Evolutionary conservation across 1,284 basidiomycete genomes (phyloP).

Genomic region (Amylostereum chailletii): DNA sequence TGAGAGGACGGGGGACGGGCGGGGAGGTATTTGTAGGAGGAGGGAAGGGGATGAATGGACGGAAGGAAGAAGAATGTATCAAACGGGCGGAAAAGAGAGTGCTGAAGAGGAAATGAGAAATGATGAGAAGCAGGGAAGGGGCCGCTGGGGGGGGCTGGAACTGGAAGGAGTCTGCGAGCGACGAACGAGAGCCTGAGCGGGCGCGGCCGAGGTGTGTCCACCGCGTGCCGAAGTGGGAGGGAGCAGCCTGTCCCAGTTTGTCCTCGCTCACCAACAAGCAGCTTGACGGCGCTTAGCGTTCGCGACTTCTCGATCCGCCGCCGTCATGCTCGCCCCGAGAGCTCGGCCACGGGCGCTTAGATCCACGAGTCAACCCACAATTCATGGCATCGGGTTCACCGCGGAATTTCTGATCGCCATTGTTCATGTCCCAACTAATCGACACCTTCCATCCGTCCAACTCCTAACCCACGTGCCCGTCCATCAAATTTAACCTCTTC

Average conservation of each 20-base stretch:
- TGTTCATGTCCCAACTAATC: background rate
- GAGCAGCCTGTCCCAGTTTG: too few relatives aligned
- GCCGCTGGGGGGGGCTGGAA: constrained; percentile 12
- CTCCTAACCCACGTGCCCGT: background rate
- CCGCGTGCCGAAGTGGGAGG: too few relatives aligned
- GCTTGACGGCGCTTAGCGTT: too few relatives aligned
- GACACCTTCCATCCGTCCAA: background rate
- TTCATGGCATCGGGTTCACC: background rate
- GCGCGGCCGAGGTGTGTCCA: too few relatives aligned
- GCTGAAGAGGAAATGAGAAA: background rate
- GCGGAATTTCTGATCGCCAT: background rate
- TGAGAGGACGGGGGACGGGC: background rate
- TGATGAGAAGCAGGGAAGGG: constrained; percentile 4
- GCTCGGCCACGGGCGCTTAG: too few relatives aligned
- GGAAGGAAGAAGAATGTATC: constrained; percentile 9
- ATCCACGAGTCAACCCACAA: background rate
- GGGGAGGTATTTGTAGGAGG: constrained; percentile 11
- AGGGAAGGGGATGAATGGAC: constrained; percentile 8
- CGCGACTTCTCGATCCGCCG: too few relatives aligned
- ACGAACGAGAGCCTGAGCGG: too few relatives aligned
- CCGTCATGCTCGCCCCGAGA: too few relatives aligned
- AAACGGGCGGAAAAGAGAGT: constrained; percentile 5
- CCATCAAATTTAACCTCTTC: constrained; percentile 1
- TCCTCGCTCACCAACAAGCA: too few relatives aligned
- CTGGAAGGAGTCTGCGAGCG: constrained; percentile 6